Percentiles rank a stretch among this genome's conserved stretches.
Evolutionary conservation across 305 asterid species (phyloP).

Genomic region (Stenogyne calaminthoides): DNA sequence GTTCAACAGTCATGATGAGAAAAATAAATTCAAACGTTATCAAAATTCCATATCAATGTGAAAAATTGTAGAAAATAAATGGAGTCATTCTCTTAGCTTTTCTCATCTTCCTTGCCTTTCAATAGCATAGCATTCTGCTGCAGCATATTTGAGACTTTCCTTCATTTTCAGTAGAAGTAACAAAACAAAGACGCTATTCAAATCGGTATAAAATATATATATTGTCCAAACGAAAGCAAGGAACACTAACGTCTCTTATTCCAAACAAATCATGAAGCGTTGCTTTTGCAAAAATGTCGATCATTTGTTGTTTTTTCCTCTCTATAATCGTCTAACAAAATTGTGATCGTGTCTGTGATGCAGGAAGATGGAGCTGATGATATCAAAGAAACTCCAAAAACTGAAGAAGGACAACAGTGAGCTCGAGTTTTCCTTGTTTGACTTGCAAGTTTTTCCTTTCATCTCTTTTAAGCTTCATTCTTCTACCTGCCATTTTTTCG

Average conservation of each 20-base stretch:
- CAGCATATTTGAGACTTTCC: too few species aligned
- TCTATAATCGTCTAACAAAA: neutral
- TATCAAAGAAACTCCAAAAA: slow-evolving; percentile 44
- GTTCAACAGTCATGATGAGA: neutral
- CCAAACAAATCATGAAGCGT: neutral
- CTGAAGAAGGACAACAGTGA: slow-evolving; percentile 39
- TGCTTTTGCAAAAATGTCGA: neutral
- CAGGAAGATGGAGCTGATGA: slow-evolving; percentile 49
- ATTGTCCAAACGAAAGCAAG: neutral
- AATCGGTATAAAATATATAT: too few species aligned
- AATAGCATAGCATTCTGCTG: neutral
- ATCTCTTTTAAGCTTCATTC: slow-evolving; percentile 17
- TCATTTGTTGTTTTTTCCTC: neutral
- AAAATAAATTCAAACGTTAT: neutral
- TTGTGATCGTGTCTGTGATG: neutral
- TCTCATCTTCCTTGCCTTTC: neutral
- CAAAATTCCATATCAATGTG: neutral
- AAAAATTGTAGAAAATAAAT: neutral
- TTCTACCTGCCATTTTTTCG: slow-evolving; percentile 29
- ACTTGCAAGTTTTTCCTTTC: neutral
- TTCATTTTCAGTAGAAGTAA: neutral
- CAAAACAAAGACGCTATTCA: neutral
- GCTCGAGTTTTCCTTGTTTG: neutral
- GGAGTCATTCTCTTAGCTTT: neutral
- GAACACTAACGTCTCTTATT: neutral